Evolutionary conservation across 768 basidiomycete genomes (phyloP), one percentile per base, ranked within the genome.

Genomic region (Boletus rex-veris): DNA sequence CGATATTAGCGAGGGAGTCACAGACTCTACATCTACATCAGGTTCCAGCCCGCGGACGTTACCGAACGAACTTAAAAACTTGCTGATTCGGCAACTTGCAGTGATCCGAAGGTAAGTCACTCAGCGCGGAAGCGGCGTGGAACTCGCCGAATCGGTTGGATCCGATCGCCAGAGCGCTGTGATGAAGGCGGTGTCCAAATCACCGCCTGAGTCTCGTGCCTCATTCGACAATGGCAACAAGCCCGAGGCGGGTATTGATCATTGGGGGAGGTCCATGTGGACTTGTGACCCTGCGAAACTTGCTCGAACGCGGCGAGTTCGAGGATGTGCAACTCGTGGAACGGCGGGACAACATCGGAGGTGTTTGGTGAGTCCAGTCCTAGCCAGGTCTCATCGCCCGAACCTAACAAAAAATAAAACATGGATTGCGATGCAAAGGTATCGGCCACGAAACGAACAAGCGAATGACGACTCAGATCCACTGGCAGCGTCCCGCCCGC

Each of bases 251-350:
- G 3, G 48, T 79, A 35, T 70, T 81, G 10, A 59, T 82, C 49
- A 66, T 82, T 19, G 78, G 79, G 14, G 78, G 74, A 1, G 80
- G 80, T 2, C 73, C 78, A 12, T 67, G 74, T 53, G 79, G 80
- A 5, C 71, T 81, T 4, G 77, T 80, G 5, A 64, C 77, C 15
- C 72, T 80, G 18, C 75, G 79, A n/a, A 81, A 82, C 54, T 64
- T 80, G 24, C 45, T 70, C n/a, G 67, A 74, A 41, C 66, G 71
- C 2, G 78, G 75, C 10, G 36, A 68, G 0, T 79, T 79, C 26
- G 74, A 73, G 1, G 66, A 68, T 18, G 79, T 80, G 0, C 73
- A 75, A 41, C 64, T 79, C 0, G 76, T 75, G 5, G 80, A 81
- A 64, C 65, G 80, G 36, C 64, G 64, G 24, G 63, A 71, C 39